Evolutionary conservation across 768 basidiomycete genomes (phyloP), one percentile per base, ranked within the genome.

Genomic region (Cystobasidium onofrii): DNA sequence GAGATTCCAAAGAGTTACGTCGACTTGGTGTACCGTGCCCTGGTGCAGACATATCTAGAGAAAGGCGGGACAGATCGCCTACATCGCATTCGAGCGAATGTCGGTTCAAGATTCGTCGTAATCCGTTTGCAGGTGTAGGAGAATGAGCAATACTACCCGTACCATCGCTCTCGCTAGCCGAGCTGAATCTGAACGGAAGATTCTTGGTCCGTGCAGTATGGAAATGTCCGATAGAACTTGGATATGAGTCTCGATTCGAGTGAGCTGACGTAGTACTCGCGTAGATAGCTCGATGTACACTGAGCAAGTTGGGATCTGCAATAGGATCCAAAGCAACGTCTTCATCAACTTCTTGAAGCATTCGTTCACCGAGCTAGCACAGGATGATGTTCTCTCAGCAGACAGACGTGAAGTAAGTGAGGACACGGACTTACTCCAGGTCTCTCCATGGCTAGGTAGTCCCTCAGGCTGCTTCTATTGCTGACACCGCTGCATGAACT

Each of bases 361-460:
- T 71, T 7, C 69, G 12, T 7, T 71, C 69, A 2, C 69, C 69
- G 55, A 71, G 29, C 69, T 71, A 34, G 39, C 39, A 15, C 39
- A 15, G 39, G 39, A 39, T 6, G 39, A 15, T 15, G 15, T 6
- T 6, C 39, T 15, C 39, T 39, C 39, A 39, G 39, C 39, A 39
- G 39, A 6, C 39, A 39, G 39, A n/a, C n/a, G 39, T 6, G 15
- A 39, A 6, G 39, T 18, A 27, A 25, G 27, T 2, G 25, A 4
- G 52, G n/a, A 20, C 20, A 29, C 27, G 31, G 25, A n/a, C 69
- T 71, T 41, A 71, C 69, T 55, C 36, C 44, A 55, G 69, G 69
- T 31, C 69, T 46, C 23, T 71, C 69, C 69, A 71, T 71, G 13
- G 54, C 55, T n/a, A 71, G 33, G 27, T 71, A 71, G 69, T 71